Base-by-base conservation (phyloP, 129 eudicot species). In the Helianthus tuberosus region DNA sequence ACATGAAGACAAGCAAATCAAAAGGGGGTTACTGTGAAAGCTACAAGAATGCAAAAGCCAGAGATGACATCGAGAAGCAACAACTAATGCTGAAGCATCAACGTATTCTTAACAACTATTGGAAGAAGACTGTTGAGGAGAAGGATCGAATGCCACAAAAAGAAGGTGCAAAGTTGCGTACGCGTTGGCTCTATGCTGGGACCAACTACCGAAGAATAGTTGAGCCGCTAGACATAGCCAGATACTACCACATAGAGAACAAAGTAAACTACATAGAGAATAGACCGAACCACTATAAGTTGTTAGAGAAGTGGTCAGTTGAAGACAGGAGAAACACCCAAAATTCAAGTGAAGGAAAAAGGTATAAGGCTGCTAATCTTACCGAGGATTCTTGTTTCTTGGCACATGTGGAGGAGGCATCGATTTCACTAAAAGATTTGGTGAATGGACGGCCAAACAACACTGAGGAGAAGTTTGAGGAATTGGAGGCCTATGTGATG, bases 341-440 rank as follows among this genome's bases (percentile, higher is more conserved):
- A n/a, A n/a, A n/a, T n/a, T n/a, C n/a, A n/a, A 62, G 38, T 8
- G 6, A 48, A 41, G 15, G 5, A 54, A 77, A 76, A 10, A 71
- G 69, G 6, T 58, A 12, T 20, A 48, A 74, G 35, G 72, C 86
- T 38, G 59, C 48, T 29, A 83, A 83, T 66, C 58, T 77, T 20
- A 83, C 81, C 0, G 83, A 80, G 36, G 87, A 86, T 69, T 80
- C 90, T 59, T 80, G 87, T 52, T 86, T 86, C 41, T 83, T 83
- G 85, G 90, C 87, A 0, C 72, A 61, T 8, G 90, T 83, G 1
- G 90, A 86, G 76, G 90, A 86, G 62, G 87, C 84, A 5, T 48
- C 51, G 65, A 79, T 80, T 39, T 74, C 57, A 2, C 74, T 75
- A 8, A 8, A 69, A 75, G 50, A 29, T 11, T 0, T 27, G 79